Evolutionary conservation across 331 rosid genomes (phyloP), one percentile per base, ranked within the genome.

Genomic region (Cydonia oblonga): DNA sequence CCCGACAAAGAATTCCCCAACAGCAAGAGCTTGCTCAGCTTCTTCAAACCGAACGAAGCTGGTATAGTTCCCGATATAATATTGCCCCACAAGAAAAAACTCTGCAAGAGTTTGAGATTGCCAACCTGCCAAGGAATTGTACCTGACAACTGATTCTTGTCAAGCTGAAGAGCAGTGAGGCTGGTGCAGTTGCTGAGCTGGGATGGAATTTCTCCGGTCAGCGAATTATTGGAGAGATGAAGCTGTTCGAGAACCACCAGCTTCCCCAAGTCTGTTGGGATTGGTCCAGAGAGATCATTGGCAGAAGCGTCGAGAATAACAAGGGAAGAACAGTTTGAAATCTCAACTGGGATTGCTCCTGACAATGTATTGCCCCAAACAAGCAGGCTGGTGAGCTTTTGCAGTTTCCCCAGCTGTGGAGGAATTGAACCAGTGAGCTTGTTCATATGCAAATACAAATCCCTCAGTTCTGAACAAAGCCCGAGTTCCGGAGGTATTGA

Each of bases 41-140:
- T 90, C 88, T 92, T 87, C 90, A n/a, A n/a, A n/a, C 92, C 92
- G 69, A 92, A 92, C 13, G 96, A 92, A 7, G 87, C 56, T 20
- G 96, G 96, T 77, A 90, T 88, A n/a, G 90, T 82, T 57, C 97
- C 97, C 67, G 96, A 88, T 8, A 92, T 85, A 29, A 73, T 72
- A 73, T 92, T 92, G 1, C 96, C 96, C 98, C 98, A 92, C 75
- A 90, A 28, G 88, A 88, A 92, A 80, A 92, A 88, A 74, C 87
- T 85, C 72, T 92, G 98, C 76, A 92, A 52, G 52, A 72, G 38
- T 64, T 86, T 86, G 73, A 92, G 74, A 19, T 92, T 83, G 4
- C 96, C 96, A 68, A 92, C 75, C 78, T 92, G 86, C 86, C 81
- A 70, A 14, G 98, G 98, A 78, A 92, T 92, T 28, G 77, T 70